Conservation (phyloP, 352 stramenopile species). For the Achlya hypogyna region DNA sequence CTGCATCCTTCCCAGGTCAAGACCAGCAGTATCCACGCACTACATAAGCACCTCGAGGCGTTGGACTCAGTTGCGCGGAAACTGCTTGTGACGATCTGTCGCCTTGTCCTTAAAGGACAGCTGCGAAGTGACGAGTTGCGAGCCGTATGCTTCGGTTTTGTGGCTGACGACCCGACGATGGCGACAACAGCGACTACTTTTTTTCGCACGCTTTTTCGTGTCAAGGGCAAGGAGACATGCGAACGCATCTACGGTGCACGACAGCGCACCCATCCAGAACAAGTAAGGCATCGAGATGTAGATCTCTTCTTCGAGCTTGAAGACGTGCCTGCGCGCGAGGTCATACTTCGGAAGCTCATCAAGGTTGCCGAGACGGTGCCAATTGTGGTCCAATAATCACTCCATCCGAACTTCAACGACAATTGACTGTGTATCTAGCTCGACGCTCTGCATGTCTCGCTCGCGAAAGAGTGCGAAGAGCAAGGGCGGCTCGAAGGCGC, state of each 20-base stretch:
- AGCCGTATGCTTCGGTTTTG: background rate
- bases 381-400: no score
- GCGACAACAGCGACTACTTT: background rate
- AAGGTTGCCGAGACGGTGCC: background rate
- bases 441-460: background rate
- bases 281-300: no score
- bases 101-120: background rate
- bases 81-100: background rate
- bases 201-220: background rate
- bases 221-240: background rate
- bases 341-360: background rate
- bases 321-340: background rate
- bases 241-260: constrained; percentile 1
- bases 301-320: background rate
- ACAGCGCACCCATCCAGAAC: no score
- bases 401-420: background rate
- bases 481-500: background rate
- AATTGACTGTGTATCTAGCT: background rate
- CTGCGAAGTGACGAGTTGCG: background rate
- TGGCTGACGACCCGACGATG: background rate
- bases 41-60: background rate
- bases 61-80: background rate
- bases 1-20: background rate
- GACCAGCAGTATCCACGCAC: background rate
- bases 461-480: constrained; percentile 5